Evolutionary conservation across 2,329 filamentous ascomycete species (phyloP), one percentile per base, ranked within the genome.

Genomic region (Drechslerella dactyloides): DNA sequence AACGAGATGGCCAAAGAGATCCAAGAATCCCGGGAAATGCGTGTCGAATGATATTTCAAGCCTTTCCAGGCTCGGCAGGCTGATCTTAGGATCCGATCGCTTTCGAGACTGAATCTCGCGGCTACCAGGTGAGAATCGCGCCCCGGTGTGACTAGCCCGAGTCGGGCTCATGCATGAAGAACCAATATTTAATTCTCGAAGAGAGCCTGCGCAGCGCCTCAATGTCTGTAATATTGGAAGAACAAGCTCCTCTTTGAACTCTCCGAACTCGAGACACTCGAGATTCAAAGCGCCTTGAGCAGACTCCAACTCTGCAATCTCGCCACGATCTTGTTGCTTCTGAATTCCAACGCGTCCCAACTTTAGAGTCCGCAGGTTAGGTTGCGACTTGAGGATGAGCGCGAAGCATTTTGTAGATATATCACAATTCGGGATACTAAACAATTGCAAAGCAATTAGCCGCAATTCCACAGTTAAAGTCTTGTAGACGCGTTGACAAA

Each of bases 181-280:
- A 7, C 50, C 27, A 13, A 69, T 69, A 17, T 27, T 69, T 8
- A 69, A 44, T 30, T 50, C 57, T n/a, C 52, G 50, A 1, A 69
- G 44, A 2, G 64, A 69, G 1, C 52, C 37, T 0, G 57, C 42
- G 40, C 52, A 57, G 2, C 64, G 51, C 11, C 64, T 42, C 2
- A 69, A 17, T 2, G 21, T 53, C 23, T 69, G 64, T 11, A 69
- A 19, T n/a, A 69, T 37, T 13, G 30, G 21, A 0, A 58, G 42
- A 13, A 69, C 54, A 8, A 60, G 30, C n/a, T 69, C 51, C 19
- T 61, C 48, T 6, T 52, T 53, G 27, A 61, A 69, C 2, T 40
- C 8, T 11, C 19, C 52, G 7, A 69, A 46, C 23, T 69, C 57
- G 11, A 69, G 52, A 15, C 35, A 48, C 11, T 61, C 23, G 13